A percentile compares a stretch with the other conserved stretches of the same genome.
phyloP scores from a whole-genome alignment of 257 asterid species.

The Thymus mandschuricus region DNA sequence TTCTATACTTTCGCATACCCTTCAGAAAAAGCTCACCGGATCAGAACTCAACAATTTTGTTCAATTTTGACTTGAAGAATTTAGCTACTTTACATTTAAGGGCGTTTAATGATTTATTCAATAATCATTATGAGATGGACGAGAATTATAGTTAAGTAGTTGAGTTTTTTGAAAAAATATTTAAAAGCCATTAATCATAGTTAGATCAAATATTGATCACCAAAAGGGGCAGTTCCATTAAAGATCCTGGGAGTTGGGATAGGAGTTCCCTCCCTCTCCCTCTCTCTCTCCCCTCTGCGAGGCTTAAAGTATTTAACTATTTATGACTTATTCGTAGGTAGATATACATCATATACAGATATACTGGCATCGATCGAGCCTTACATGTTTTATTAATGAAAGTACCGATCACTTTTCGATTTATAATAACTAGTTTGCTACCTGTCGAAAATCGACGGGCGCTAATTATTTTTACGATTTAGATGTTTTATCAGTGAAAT shows the following conservation, averaged over 20 bases:
- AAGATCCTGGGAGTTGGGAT: not conserved
- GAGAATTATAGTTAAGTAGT: conserved; percentile 17
- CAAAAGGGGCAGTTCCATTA: conserved; percentile 9
- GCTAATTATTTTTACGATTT: no score
- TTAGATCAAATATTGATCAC: conserved; percentile 24
- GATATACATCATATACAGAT: not conserved
- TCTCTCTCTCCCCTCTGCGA: not conserved
- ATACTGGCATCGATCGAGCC: not conserved
- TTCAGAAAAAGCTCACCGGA: no score
- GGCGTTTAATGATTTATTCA: not conserved
- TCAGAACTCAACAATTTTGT: no score
- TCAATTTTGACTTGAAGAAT: no score
- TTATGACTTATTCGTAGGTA: not conserved
- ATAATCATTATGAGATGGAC: not conserved
- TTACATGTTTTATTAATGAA: not conserved
- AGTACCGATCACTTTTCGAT: not conserved
- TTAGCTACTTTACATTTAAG: no score
- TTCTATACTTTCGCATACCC: no score
- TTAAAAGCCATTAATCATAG: conserved; percentile 4
- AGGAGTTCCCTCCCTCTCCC: not conserved
- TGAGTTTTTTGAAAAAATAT: not conserved
- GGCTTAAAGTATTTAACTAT: not conserved
- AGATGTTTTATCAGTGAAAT: no score
- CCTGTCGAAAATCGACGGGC: no score
- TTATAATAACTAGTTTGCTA: not conserved